A percentile compares a stretch with the other conserved stretches of the same genome.
These are phyloP conservation scores for Tetrapisispora iriomotensis DNA, from an alignment of 805 yeast species.

Conservation along the genomic window DNA sequence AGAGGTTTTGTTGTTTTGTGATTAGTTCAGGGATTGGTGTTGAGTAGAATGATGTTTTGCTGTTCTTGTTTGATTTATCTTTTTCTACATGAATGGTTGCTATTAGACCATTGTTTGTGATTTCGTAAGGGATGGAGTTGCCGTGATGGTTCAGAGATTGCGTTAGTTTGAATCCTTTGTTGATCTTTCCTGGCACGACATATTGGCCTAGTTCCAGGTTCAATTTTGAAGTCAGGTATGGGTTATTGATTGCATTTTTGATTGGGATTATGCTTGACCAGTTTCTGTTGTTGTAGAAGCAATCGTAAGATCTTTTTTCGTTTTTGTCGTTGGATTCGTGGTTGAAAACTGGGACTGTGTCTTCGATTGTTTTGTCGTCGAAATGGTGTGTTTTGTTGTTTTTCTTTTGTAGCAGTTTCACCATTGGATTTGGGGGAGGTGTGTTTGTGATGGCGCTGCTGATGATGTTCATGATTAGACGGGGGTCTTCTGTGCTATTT, in stretches of 20 bases:
- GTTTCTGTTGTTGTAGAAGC: constrained; percentile 56
- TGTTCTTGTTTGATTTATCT: constrained; percentile 38
- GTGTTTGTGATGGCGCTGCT: constrained; percentile 87
- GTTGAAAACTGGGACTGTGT: constrained; percentile 63
- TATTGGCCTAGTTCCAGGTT: constrained; percentile 7
- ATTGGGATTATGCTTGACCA: constrained; percentile 60
- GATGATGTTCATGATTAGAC: constrained; percentile 72
- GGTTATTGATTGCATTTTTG: constrained; percentile 28
- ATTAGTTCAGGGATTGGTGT: constrained; percentile 55
- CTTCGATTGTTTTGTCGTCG: constrained; percentile 60
- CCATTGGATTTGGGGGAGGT: constrained; percentile 89
- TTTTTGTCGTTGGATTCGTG: constrained; percentile 44
- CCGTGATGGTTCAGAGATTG: constrained; percentile 14
- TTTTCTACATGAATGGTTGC: constrained; percentile 68
- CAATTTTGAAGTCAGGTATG: constrained; percentile 8
- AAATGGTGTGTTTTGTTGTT: constrained; percentile 55
- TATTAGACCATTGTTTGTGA: constrained; percentile 47
- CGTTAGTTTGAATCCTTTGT: not conserved
- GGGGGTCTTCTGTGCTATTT: constrained; percentile 51
- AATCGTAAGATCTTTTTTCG: constrained; percentile 32
- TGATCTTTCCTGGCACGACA: not conserved
- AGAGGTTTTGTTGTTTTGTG: constrained; percentile 15
- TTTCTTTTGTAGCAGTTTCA: constrained; percentile 57
- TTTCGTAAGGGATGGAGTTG: constrained; percentile 50
- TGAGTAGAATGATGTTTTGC: constrained; percentile 56